Evolutionary conservation across 2,329 filamentous ascomycete species (phyloP).

Genomic region (Arthrobotrys sinensis): DNA sequence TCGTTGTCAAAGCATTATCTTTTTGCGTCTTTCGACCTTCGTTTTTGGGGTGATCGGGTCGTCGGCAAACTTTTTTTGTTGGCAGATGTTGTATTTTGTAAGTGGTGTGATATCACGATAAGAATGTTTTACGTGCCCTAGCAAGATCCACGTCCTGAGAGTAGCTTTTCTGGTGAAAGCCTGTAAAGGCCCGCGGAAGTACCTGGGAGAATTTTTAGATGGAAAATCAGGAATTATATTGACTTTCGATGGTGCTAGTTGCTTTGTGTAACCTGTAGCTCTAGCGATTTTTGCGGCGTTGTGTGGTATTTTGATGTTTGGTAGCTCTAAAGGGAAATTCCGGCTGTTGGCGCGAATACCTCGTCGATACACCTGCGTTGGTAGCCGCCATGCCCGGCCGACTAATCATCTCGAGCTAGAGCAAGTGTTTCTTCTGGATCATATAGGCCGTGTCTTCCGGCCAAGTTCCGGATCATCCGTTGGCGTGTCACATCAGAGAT

Average conservation of each 20-base stretch:
- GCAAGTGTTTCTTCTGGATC: background rate
- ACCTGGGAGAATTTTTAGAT: background rate
- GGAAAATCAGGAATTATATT: background rate
- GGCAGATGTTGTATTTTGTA: slow-evolving; percentile 1
- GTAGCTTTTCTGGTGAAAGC: background rate
- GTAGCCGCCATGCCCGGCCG: background rate
- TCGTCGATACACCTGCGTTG: background rate
- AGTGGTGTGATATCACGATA: background rate
- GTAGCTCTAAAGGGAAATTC: slow-evolving; percentile 18
- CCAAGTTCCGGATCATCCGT: slow-evolving; percentile 18
- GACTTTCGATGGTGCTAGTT: background rate
- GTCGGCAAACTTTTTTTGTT: slow-evolving; percentile 12
- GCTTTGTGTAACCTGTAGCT: background rate
- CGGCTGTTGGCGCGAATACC: slow-evolving; percentile 12
- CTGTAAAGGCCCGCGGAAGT: background rate
- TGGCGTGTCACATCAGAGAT: background rate
- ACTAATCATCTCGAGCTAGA: background rate
- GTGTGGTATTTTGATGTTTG: slow-evolving; percentile 32
- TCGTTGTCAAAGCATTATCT: slow-evolving; percentile 56
- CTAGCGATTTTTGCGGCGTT: background rate
- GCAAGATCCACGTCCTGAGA: background rate
- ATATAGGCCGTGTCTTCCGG: background rate
- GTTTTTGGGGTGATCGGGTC: slow-evolving; percentile 17
- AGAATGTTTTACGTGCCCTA: too few relatives aligned
- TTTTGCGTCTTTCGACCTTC: slow-evolving; percentile 31